These are phyloP conservation scores for Candida morakotiae DNA, from an alignment of 805 yeast species.

Conservation along the genomic window DNA sequence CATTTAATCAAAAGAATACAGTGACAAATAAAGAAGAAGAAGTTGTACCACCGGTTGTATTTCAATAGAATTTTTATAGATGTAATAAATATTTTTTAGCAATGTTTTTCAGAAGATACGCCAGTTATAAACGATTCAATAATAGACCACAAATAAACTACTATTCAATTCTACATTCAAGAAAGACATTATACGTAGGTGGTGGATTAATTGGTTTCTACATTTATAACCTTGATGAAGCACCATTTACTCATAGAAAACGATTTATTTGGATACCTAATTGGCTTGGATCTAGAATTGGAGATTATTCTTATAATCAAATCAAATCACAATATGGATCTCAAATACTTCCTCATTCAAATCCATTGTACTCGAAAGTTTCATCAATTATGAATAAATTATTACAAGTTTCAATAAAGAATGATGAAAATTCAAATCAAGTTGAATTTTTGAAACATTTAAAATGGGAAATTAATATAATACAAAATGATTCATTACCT, in stretches of 20 bases:
- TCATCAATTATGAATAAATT: constrained; percentile 60
- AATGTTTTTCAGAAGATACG: constrained; percentile 17
- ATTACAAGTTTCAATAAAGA: constrained; percentile 51
- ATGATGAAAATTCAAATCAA: constrained; percentile 18
- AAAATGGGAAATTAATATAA: constrained; percentile 78
- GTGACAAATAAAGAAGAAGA: constrained; percentile 1
- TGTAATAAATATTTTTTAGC: too few species aligned
- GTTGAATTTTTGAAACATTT: constrained; percentile 34
- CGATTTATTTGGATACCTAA: constrained; percentile 71
- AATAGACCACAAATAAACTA: constrained; percentile 4
- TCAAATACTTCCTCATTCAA: constrained; percentile 54
- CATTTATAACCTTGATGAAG: constrained; percentile 56
- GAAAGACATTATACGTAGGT: constrained; percentile 30
- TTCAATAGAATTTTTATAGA: constrained; percentile 1
- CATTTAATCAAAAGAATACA: constrained; percentile 2
- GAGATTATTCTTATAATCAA: constrained; percentile 60
- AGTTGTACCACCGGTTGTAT: constrained; percentile 2
- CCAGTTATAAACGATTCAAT: constrained; percentile 33
- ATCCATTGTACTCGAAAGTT: constrained; percentile 58
- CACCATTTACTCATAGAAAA: constrained; percentile 73
- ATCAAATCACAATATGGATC: constrained; percentile 51
- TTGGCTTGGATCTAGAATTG: constrained; percentile 59
- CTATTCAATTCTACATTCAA: constrained; percentile 16
- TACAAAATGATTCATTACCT: constrained; percentile 57
- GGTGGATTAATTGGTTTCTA: constrained; percentile 21